Conservation (phyloP, 2,329 filamentous ascomycete species). For the Byssoonygena ceratinophila region DNA sequence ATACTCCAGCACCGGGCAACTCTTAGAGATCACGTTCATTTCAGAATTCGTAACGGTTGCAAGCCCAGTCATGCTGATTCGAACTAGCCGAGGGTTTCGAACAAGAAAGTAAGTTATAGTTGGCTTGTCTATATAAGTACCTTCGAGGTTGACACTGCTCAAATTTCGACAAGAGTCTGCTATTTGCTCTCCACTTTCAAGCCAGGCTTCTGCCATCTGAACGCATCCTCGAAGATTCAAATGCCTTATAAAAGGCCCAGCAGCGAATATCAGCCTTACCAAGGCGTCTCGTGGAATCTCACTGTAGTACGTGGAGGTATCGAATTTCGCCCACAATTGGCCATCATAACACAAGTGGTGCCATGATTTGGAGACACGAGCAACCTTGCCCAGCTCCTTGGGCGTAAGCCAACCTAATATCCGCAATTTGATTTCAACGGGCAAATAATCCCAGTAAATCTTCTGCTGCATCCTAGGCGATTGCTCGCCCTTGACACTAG, state of each 20-base stretch:
- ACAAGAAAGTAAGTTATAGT: constrained; percentile 69
- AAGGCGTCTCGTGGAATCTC: constrained; percentile 76
- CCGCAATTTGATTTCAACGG: constrained; percentile 67
- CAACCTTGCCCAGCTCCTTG: constrained; percentile 68
- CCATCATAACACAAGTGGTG: constrained; percentile 83
- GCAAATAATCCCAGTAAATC: constrained; percentile 72
- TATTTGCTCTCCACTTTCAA: constrained; percentile 54
- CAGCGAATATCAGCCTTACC: constrained; percentile 70
- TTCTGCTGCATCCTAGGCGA: constrained; percentile 32
- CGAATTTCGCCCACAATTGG: constrained; percentile 78
- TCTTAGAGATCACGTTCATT: constrained; percentile 73
- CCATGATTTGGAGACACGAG: constrained; percentile 67
- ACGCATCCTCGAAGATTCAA: constrained; percentile 86
- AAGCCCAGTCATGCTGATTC: constrained; percentile 77
- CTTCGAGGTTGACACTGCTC: constrained; percentile 77
- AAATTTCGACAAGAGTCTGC: constrained; percentile 80
- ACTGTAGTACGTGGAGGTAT: constrained; percentile 75
- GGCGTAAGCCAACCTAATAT: constrained; percentile 67
- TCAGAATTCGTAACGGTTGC: constrained; percentile 68
- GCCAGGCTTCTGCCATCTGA: constrained; percentile 74
- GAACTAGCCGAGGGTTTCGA: constrained; percentile 65
- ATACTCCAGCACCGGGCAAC: constrained; percentile 69
- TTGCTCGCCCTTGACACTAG: constrained; percentile 9
- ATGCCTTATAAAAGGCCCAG: constrained; percentile 81
- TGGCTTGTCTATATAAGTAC: constrained; percentile 71